Evolutionary conservation across 2,329 filamentous ascomycete species (phyloP).

Genomic region (Alternaria infectoria): DNA sequence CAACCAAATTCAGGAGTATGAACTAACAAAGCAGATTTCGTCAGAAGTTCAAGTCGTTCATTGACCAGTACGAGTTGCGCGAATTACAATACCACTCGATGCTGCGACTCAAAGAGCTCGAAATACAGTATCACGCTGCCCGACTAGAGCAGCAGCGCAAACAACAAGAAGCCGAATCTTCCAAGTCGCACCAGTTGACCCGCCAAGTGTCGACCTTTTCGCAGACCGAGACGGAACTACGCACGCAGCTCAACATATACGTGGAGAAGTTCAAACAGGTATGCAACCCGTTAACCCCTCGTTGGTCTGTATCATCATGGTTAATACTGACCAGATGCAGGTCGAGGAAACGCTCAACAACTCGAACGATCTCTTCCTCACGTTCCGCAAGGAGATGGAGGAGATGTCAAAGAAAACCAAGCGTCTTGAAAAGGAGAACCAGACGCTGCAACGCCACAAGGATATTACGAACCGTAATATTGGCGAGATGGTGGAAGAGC

Average conservation of each 20-base stretch:
- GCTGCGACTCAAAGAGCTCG: slow-evolving; percentile 91
- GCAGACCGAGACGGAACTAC: slow-evolving; percentile 90
- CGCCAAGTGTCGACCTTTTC: slow-evolving; percentile 93
- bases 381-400: slow-evolving; percentile 98
- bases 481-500: slow-evolving; percentile 94
- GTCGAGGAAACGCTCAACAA: slow-evolving; percentile 99
- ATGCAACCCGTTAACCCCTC: slow-evolving; percentile 40
- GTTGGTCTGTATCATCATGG: slow-evolving; percentile 42
- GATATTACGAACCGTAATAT: slow-evolving; percentile 94
- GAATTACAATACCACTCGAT: slow-evolving; percentile 93
- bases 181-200: slow-evolving; percentile 83
- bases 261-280: slow-evolving; percentile 99
- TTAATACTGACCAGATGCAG: slow-evolving; percentile 66
- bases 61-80: slow-evolving; percentile 95
- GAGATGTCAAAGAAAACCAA: slow-evolving; percentile 99
- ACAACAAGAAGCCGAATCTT: slow-evolving; percentile 79
- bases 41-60: slow-evolving; percentile 91
- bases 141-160: slow-evolving; percentile 91
- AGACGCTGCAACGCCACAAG: slow-evolving; percentile 87
- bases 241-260: slow-evolving; percentile 96
- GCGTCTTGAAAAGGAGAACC: slow-evolving; percentile 94
- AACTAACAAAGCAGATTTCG: slow-evolving; percentile 51
- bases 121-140: slow-evolving; percentile 89
- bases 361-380: slow-evolving; percentile 95
- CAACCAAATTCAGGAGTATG: neutral